Conservation (phyloP, 2,329 filamentous ascomycete species). For the Tympanopsis confertula region DNA sequence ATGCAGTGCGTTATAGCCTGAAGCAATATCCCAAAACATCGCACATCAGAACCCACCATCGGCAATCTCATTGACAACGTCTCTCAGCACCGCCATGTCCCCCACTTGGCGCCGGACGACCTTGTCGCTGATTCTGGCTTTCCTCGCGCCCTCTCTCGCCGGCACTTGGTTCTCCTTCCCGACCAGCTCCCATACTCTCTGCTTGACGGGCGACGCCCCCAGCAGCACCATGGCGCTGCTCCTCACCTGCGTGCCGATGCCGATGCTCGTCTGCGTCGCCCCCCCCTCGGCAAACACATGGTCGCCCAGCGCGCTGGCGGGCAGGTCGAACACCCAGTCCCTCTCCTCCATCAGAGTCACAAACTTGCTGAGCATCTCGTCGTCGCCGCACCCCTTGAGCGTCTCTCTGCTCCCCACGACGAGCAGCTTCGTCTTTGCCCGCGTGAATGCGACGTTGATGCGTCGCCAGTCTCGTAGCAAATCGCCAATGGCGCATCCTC, state of each 20-base stretch:
- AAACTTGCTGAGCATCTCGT: conserved; percentile 69
- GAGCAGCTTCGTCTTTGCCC: conserved; percentile 82
- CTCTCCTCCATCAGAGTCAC: conserved; percentile 65
- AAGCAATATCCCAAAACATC: too few relatives aligned
- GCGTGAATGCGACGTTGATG: conserved; percentile 90
- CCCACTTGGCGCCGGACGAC: conserved; percentile 44
- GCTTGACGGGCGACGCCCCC: conserved; percentile 6
- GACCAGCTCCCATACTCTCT: conserved; percentile 5
- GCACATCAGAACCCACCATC: conserved; percentile 3
- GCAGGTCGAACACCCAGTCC: conserved; percentile 71
- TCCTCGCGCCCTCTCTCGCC: conserved; percentile 33
- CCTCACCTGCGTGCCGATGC: conserved; percentile 5
- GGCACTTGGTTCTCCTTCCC: conserved; percentile 33
- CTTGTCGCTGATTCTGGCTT: conserved; percentile 44
- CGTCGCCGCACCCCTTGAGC: conserved; percentile 47
- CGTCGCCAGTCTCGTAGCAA: conserved; percentile 81
- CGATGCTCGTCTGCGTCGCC: conserved; percentile 29
- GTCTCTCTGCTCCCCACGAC: conserved; percentile 76
- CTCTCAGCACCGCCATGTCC: conserved; percentile 57
- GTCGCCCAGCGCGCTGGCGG: conserved; percentile 45
- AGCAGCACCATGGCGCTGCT: conserved; percentile 11
- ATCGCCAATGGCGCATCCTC: conserved; percentile 73
- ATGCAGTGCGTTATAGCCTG: too few relatives aligned
- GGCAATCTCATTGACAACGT: conserved; percentile 65
- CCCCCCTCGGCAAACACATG: conserved; percentile 54